A percentile compares a stretch with the other conserved stretches of the same genome.
Evolutionary conservation across 139 green algal species (phyloP).

Genomic region (Chlorella sp.): DNA sequence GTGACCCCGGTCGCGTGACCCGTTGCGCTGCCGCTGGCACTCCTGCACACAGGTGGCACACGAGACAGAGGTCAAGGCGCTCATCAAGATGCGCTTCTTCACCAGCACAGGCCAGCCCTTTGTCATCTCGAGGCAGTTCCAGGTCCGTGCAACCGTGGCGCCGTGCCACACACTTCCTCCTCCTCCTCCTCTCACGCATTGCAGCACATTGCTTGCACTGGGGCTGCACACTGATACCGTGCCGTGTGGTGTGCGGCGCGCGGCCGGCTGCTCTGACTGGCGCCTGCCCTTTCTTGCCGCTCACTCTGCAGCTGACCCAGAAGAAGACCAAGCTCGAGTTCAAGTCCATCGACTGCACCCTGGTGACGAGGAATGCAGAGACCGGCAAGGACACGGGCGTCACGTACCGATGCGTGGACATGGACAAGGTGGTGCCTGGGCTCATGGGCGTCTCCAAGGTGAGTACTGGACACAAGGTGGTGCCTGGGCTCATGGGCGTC

Average conservation of each 20-base stretch:
- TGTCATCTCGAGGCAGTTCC: slow-evolving; percentile 79
- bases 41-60: slow-evolving; percentile 63
- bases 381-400: slow-evolving; percentile 59
- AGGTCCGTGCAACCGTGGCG: too few species aligned
- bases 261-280: too few species aligned
- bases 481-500: slow-evolving; percentile 93
- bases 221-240: too few species aligned
- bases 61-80: slow-evolving; percentile 90
- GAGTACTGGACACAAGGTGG: too few species aligned
- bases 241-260: too few species aligned
- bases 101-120: slow-evolving; percentile 57
- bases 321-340: slow-evolving; percentile 69
- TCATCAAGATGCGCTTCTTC: slow-evolving; percentile 92
- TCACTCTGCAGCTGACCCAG: slow-evolving; percentile 32
- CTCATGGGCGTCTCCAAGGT: slow-evolving; percentile 95
- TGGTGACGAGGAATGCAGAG: slow-evolving; percentile 65
- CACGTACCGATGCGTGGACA: slow-evolving; percentile 66
- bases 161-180: too few species aligned
- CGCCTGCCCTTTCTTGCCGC: too few species aligned
- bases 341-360: slow-evolving; percentile 74
- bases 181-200: too few species aligned
- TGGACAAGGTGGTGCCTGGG: slow-evolving; percentile 81
- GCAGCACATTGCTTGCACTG: too few species aligned
- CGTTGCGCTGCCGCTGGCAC: too few species aligned
- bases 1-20: too few species aligned